Conservation (phyloP, 1,284 basidiomycete species). For the Farysia itapuensis region DNA sequence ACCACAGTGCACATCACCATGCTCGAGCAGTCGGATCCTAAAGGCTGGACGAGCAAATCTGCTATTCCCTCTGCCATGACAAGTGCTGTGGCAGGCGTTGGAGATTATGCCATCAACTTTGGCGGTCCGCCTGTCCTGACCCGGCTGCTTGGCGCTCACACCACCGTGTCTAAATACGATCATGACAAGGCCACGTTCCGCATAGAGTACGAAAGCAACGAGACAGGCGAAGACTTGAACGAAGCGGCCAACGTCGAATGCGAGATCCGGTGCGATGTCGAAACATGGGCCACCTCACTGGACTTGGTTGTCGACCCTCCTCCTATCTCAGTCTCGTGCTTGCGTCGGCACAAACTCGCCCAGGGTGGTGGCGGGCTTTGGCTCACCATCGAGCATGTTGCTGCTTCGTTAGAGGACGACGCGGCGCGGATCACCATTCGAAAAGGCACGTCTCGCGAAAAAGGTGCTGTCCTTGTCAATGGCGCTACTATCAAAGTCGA, state of each 20-base stretch:
- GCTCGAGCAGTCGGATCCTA: conserved; percentile 93
- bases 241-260: conserved; percentile 74
- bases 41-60: conserved; percentile 94
- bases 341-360: conserved; percentile 84
- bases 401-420: conserved; percentile 72
- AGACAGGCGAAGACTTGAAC: conserved; percentile 9
- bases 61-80: conserved; percentile 85
- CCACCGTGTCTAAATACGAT: conserved; percentile 77
- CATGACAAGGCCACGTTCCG: conserved; percentile 80
- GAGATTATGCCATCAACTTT: conserved; percentile 87
- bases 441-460: conserved; percentile 69
- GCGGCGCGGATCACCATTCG: conserved; percentile 70
- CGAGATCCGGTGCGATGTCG: conserved; percentile 89
- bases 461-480: conserved; percentile 82
- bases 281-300: conserved; percentile 83
- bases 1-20: conserved; percentile 92
- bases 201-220: conserved; percentile 75
- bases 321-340: conserved; percentile 77
- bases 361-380: conserved; percentile 90
- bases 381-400: conserved; percentile 88
- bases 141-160: conserved; percentile 75
- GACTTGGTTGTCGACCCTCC: conserved; percentile 94
- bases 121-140: conserved; percentile 90
- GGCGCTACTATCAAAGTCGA: conserved; percentile 85
- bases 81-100: conserved; percentile 75